Evolutionary conservation across 2,329 filamentous ascomycete genomes (phyloP), one percentile per base, ranked within the genome.

Genomic region (Rhinocladiella mackenziei): DNA sequence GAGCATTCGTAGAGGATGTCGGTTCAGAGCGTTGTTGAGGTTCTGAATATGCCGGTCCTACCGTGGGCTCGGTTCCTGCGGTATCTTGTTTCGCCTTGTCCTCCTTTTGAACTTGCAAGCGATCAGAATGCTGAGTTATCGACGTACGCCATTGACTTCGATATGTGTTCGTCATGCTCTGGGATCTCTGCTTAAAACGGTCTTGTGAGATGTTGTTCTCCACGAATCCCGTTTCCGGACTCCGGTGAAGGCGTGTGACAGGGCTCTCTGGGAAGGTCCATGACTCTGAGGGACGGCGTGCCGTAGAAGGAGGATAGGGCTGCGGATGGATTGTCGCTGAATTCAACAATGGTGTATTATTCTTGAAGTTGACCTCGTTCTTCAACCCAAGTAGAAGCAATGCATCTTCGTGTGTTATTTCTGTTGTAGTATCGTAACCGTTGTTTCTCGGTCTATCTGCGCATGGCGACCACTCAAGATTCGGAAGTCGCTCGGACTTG

Each of bases 401-500:
- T 9, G 71, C 71, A 55, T 74, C 71, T 19, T 65, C 68, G 41
- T 66, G 68, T 60, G 69, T 70, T 52, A 64, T 69, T 42, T 59
- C 57, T 32, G 53, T 48, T 22, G 55, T 47, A 23, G 47, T 55
- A 13, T 58, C 56, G 25, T 67, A 64, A 8, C 61, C 56, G 34
- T 47, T 64, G 58, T 53, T 53, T 62, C 25, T 60, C 54, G 38
- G 60, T 57, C 30, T 61, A 46, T 46, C 56, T 54, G 45, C 52
- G 52, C 40, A 52, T 46, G 45, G 55, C 57, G 44, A 60, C 57
- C 53, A 59, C 58, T 51, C 61, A 51, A 30, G 71, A 18, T 71
- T 70, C 11, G 68, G 65, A 39, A 74, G 64, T 54, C 75, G 68
- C 56, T 81, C 78, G 31, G 79, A 81, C 51, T 78, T 74, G 36